Percentiles rank a stretch among this genome's conserved stretches.
These are phyloP conservation scores for Kazachstania africana DNA, from an alignment of 805 yeast species.

Conservation along the genomic window DNA sequence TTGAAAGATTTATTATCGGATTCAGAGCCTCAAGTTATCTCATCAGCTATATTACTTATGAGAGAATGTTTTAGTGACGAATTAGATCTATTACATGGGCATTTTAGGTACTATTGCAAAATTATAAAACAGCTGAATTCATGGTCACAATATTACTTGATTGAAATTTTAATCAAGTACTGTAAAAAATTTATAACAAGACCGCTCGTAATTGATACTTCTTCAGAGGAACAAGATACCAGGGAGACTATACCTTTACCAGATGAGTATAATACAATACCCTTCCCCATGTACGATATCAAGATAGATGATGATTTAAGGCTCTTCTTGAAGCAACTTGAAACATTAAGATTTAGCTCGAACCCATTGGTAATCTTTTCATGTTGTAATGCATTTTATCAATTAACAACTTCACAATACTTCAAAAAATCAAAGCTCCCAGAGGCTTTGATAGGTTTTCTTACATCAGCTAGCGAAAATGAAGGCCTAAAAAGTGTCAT, in stretches of 20 bases:
- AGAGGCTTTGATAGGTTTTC: constrained; percentile 30
- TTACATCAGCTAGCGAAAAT: constrained; percentile 23
- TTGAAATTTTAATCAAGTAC: constrained; percentile 60
- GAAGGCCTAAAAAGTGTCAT: constrained; percentile 29
- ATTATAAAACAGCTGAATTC: constrained; percentile 47
- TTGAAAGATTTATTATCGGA: constrained; percentile 53
- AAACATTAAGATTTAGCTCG: constrained; percentile 35
- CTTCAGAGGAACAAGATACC: constrained; percentile 11
- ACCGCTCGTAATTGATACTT: constrained; percentile 34
- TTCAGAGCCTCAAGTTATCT: constrained; percentile 51
- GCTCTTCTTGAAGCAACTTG: constrained; percentile 39
- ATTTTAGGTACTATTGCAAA: constrained; percentile 46
- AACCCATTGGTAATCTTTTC: constrained; percentile 54
- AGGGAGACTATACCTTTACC: constrained; percentile 32
- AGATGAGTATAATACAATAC: constrained; percentile 30
- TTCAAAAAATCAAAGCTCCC: constrained; percentile 40
- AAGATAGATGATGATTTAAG: constrained; percentile 44
- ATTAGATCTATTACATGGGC: constrained; percentile 60
- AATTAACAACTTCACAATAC: constrained; percentile 45
- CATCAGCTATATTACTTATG: constrained; percentile 51
- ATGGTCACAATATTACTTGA: constrained; percentile 50
- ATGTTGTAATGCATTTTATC: constrained; percentile 42
- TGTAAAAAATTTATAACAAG: constrained; percentile 46
- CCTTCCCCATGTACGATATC: constrained; percentile 32
- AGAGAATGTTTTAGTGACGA: constrained; percentile 42